These are phyloP conservation scores for Sporisorium scitamineum DNA, from an alignment of 1,284 basidiomycete genomes.

Conservation along the genomic window DNA sequence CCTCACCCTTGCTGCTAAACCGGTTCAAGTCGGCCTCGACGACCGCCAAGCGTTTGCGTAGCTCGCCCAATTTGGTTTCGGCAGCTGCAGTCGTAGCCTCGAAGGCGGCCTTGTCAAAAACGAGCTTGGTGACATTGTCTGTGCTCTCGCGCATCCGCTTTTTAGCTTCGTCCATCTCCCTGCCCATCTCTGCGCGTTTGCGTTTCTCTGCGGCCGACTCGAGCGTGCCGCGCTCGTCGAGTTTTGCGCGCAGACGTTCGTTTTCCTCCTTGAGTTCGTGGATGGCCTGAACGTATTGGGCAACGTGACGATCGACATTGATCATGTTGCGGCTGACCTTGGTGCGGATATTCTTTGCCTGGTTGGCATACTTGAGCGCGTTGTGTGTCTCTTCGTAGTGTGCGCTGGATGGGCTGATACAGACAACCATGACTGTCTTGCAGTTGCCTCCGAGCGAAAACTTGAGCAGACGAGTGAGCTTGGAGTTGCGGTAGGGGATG, in stretches of 20 bases:
- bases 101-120: conserved; percentile 75
- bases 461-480: conserved; percentile 68
- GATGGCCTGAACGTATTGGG: conserved; percentile 82
- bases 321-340: conserved; percentile 68
- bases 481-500: conserved; percentile 68
- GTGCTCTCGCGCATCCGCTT: conserved; percentile 79
- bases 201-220: conserved; percentile 73
- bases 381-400: conserved; percentile 70
- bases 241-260: conserved; percentile 84
- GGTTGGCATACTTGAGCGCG: conserved; percentile 69
- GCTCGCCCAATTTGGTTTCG: conserved; percentile 77
- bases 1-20: conserved; percentile 28
- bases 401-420: conserved; percentile 66
- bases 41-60: conserved; percentile 77
- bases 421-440: conserved; percentile 69
- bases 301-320: conserved; percentile 68
- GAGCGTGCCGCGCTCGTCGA: conserved; percentile 74
- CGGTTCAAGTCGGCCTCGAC: conserved; percentile 71
- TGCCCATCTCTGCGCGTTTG: conserved; percentile 72
- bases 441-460: conserved; percentile 70
- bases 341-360: conserved; percentile 69
- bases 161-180: conserved; percentile 77
- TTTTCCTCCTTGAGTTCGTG: conserved; percentile 85
- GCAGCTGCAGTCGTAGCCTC: conserved; percentile 81
- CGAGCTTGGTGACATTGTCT: conserved; percentile 58